These are phyloP conservation scores for Avena insularis DNA, from an alignment of 176 grass and related monocot species.

Conservation along the genomic window DNA sequence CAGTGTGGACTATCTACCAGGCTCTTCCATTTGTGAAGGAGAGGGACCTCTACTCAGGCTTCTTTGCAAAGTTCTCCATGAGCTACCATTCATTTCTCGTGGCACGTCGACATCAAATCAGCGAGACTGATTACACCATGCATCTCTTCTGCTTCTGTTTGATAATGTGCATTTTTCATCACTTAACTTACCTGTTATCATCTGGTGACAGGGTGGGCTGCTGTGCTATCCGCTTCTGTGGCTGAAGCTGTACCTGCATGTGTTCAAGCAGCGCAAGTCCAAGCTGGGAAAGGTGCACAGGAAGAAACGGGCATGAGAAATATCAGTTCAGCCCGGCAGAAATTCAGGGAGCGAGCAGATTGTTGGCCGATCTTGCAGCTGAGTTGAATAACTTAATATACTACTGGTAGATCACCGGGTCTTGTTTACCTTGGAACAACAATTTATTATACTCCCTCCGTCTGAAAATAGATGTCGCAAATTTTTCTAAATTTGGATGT, in stretches of 20 bases:
- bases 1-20: conserved; percentile 94
- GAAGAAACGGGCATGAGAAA: conserved; percentile 68
- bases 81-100: conserved; percentile 85
- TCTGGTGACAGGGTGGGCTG: conserved; percentile 60
- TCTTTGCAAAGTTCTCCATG: conserved; percentile 72
- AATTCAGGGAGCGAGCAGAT: background rate
- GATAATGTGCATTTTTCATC: background rate
- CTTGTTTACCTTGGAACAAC: background rate
- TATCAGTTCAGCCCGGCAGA: too few species aligned
- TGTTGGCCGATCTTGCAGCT: background rate
- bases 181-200: background rate
- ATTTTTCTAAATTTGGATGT: too few species aligned
- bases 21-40: conserved; percentile 84
- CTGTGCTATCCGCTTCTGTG: conserved; percentile 76
- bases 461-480: too few species aligned
- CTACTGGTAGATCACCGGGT: background rate
- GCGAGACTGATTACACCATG: background rate
- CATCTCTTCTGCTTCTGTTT: background rate
- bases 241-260: conserved; percentile 88
- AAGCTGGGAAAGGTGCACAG: conserved; percentile 61
- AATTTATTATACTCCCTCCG: background rate
- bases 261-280: conserved; percentile 83
- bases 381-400: background rate
- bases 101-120: conserved; percentile 39
- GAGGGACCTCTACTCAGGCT: conserved; percentile 68